phyloP scores from a whole-genome alignment of 805 yeast genomes.

The Saccharomycopsis javanensis region DNA sequence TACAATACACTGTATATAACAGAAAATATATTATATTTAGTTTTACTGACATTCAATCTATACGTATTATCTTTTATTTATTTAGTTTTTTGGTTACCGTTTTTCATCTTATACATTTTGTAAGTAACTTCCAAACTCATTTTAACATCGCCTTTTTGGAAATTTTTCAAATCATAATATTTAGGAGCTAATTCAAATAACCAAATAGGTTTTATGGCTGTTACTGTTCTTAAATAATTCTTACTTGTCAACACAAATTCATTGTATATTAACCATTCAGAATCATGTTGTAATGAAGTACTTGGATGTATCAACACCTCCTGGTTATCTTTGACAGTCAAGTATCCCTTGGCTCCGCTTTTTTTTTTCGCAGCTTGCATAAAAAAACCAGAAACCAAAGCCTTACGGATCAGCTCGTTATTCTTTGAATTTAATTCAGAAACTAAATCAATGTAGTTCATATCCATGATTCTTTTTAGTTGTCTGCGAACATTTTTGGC shows the following conservation, averaged over 20 bases:
- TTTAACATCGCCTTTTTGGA: slow-evolving; percentile 63
- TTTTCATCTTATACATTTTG: slow-evolving; percentile 37
- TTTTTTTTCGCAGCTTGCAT: slow-evolving; percentile 96
- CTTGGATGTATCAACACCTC: slow-evolving; percentile 92
- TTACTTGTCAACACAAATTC: slow-evolving; percentile 91
- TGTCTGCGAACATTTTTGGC: slow-evolving; percentile 87
- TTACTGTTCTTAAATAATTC: slow-evolving; percentile 90
- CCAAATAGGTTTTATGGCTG: slow-evolving; percentile 88
- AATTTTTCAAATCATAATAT: slow-evolving; percentile 54
- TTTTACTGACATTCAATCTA: neutral
- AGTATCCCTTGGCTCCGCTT: slow-evolving; percentile 71
- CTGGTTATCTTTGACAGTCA: slow-evolving; percentile 92
- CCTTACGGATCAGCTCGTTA: slow-evolving; percentile 75
- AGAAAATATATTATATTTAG: neutral
- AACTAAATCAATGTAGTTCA: slow-evolving; percentile 61
- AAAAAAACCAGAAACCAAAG: slow-evolving; percentile 86
- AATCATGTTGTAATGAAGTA: slow-evolving; percentile 77
- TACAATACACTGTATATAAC: too few species aligned
- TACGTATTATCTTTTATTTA: neutral
- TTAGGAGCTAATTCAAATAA: slow-evolving; percentile 68
- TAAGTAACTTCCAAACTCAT: slow-evolving; percentile 52
- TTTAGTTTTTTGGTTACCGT: slow-evolving; percentile 9
- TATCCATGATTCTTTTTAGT: slow-evolving; percentile 72
- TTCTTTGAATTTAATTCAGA: slow-evolving; percentile 50
- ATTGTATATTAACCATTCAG: slow-evolving; percentile 90